Percentiles rank a stretch among this genome's conserved stretches.
These are phyloP conservation scores for Chloromonas sp. DNA, from an alignment of 163 green algal species.

Conservation along the genomic window DNA sequence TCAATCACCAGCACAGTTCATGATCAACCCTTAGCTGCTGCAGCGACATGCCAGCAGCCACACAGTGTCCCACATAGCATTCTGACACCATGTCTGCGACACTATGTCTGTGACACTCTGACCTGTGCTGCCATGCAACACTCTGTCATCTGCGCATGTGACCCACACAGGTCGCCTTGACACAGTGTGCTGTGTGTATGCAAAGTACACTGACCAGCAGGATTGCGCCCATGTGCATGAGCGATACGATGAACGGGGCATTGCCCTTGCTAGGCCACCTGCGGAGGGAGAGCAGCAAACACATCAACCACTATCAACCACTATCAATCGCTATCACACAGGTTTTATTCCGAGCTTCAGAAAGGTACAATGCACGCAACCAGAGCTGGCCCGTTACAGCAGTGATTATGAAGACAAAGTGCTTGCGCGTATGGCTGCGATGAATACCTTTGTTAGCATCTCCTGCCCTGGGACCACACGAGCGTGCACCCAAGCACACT, in stretches of 20 bases:
- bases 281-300: not conserved
- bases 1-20: not conserved
- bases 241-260: conserved; percentile 14
- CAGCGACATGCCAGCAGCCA: not conserved
- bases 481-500: not conserved
- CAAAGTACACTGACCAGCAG: conserved; percentile 13
- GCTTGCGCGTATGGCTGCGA: too few species aligned
- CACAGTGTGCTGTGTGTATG: too few species aligned
- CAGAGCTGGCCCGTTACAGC: not conserved
- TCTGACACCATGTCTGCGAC: too few species aligned
- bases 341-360: not conserved
- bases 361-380: not conserved
- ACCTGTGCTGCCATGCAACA: too few species aligned
- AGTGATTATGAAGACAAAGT: too few species aligned
- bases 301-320: not conserved
- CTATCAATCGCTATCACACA: not conserved
- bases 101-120: too few species aligned
- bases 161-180: too few species aligned
- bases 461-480: too few species aligned
- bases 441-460: too few species aligned
- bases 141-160: too few species aligned
- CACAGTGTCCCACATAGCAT: too few species aligned
- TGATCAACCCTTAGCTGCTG: not conserved
- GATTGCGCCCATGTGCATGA: conserved; percentile 19
- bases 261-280: conserved; percentile 10